Conservation (phyloP, 768 basidiomycete species). For the Brasilioporus rufonigricans region DNA sequence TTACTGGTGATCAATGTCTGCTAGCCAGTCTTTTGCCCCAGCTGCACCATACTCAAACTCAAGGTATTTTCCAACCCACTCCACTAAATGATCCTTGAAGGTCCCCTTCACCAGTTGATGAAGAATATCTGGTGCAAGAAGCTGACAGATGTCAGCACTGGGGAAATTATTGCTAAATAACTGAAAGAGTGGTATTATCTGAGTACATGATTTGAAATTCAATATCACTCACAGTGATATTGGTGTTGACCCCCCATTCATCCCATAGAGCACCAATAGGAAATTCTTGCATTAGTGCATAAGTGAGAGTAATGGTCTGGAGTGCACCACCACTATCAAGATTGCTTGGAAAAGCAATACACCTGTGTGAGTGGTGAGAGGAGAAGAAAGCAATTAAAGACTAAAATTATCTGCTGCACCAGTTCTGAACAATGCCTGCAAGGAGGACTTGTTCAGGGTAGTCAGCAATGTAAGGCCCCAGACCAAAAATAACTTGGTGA, state of each 20-base stretch:
- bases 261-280: neutral
- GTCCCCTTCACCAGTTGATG: slow-evolving; percentile 34
- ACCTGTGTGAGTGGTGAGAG: too few relatives aligned
- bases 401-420: neutral
- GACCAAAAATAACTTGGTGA: too few relatives aligned
- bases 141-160: slow-evolving; percentile 31
- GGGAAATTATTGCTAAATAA: slow-evolving; percentile 30
- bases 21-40: slow-evolving; percentile 20
- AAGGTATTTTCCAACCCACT: slow-evolving; percentile 31
- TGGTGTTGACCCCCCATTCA: neutral
- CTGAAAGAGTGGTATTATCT: neutral
- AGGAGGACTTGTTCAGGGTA: too few relatives aligned
- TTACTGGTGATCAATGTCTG: slow-evolving; percentile 31
- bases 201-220: too few relatives aligned
- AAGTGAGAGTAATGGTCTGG: neutral
- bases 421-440: neutral
- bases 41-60: slow-evolving; percentile 2
- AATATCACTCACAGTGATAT: neutral
- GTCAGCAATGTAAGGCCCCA: too few relatives aligned
- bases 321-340: neutral
- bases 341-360: too few relatives aligned
- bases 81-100: slow-evolving; percentile 37
- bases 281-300: neutral
- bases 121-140: slow-evolving; percentile 28
- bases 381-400: too few relatives aligned